Conservation (phyloP, 257 asterid genomes). For the Nyctanthes arbortristis region DNA sequence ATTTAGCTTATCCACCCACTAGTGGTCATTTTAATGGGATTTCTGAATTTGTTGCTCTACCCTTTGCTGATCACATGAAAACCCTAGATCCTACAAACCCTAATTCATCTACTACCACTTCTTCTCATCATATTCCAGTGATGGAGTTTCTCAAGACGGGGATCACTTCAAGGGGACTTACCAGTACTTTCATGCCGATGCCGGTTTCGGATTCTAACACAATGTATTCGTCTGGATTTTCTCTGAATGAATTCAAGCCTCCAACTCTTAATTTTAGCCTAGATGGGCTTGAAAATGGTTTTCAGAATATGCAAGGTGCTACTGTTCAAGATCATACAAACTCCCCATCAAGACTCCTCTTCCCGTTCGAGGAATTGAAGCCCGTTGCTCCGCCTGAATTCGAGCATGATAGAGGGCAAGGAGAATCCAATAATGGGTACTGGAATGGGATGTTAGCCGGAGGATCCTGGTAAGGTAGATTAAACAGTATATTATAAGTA, state of each 20-base stretch:
- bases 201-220: constrained; percentile 35
- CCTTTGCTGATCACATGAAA: constrained; percentile 9
- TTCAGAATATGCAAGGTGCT: constrained; percentile 33
- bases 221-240: constrained; percentile 38
- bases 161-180: constrained; percentile 25
- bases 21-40: constrained; percentile 18
- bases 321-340: constrained; percentile 34
- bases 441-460: constrained; percentile 79
- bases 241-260: constrained; percentile 42
- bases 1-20: constrained; percentile 37
- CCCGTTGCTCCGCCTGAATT: constrained; percentile 30
- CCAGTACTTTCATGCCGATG: constrained; percentile 34
- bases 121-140: constrained; percentile 24
- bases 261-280: constrained; percentile 55
- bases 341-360: constrained; percentile 36
- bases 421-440: constrained; percentile 44
- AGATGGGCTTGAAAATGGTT: constrained; percentile 45
- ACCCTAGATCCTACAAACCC: constrained; percentile 34
- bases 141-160: constrained; percentile 46
- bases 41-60: constrained; percentile 27
- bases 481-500: not conserved
- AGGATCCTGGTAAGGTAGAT: constrained; percentile 41
- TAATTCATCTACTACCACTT: constrained; percentile 22
- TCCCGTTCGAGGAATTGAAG: constrained; percentile 67
- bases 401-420: constrained; percentile 47